Conservation (phyloP, 352 stramenopile genomes). For the Phytophthora fragariae region DNA sequence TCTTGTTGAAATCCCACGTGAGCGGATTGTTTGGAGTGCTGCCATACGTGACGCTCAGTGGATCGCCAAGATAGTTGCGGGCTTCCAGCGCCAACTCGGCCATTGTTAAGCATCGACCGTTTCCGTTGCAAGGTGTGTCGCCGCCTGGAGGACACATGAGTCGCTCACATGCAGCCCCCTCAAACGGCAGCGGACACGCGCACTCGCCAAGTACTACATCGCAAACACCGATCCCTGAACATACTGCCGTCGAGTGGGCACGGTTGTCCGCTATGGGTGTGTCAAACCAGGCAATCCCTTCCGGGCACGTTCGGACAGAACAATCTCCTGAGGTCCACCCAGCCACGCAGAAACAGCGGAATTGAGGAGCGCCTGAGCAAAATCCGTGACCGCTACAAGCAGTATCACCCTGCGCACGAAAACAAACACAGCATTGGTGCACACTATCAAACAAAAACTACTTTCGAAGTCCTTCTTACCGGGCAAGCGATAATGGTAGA, state of each 20-base stretch:
- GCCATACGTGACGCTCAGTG: conserved; percentile 66
- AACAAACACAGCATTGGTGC: neutral
- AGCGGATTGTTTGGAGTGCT: conserved; percentile 67
- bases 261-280: conserved; percentile 58
- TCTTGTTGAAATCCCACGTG: conserved; percentile 90
- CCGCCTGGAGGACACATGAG: conserved; percentile 66
- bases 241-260: conserved; percentile 60
- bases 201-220: conserved; percentile 71
- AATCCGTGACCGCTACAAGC: conserved; percentile 80
- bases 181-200: conserved; percentile 64
- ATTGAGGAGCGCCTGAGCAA: conserved; percentile 72
- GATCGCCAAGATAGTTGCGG: conserved; percentile 55
- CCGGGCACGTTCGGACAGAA: conserved; percentile 70
- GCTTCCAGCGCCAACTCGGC: conserved; percentile 63
- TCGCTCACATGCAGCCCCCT: conserved; percentile 73
- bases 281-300: conserved; percentile 77
- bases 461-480: conserved; percentile 20
- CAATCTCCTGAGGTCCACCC: conserved; percentile 76
- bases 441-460: neutral
- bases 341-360: conserved; percentile 70
- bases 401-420: conserved; percentile 49
- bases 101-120: conserved; percentile 79
- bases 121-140: conserved; percentile 61
- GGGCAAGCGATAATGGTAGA: conserved; percentile 62
- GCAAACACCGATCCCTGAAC: conserved; percentile 76